Conservation (phyloP, 768 basidiomycete species). For the Hortiboletus flavorubellus region DNA sequence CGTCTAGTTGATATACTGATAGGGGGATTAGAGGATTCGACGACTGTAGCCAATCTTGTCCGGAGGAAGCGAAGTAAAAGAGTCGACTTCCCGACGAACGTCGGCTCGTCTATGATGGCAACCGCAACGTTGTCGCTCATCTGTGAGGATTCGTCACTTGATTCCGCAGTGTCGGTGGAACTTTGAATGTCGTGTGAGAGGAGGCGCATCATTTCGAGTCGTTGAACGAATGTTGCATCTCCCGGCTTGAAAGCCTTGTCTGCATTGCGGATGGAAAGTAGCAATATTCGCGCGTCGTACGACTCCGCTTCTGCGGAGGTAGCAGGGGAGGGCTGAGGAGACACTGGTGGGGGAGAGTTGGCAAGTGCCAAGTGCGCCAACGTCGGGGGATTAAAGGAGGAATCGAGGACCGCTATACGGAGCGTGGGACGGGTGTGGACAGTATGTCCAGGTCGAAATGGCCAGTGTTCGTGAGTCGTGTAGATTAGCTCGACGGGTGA, state of each 20-base stretch:
- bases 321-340: background rate
- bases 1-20: constrained; percentile 11
- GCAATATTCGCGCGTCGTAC: constrained; percentile 73
- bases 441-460: constrained; percentile 37
- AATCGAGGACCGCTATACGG: constrained; percentile 76
- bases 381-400: constrained; percentile 93
- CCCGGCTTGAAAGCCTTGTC: constrained; percentile 72
- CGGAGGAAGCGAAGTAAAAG: constrained; percentile 52
- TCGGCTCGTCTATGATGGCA: constrained; percentile 82
- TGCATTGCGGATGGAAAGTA: constrained; percentile 82
- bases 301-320: background rate
- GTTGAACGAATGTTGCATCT: constrained; percentile 74
- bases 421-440: constrained; percentile 25
- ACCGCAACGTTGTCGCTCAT: constrained; percentile 57
- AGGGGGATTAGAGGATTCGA: background rate
- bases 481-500: constrained; percentile 59
- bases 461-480: constrained; percentile 63
- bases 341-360: constrained; percentile 35
- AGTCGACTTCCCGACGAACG: constrained; percentile 79
- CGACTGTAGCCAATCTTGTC: constrained; percentile 16
- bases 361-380: constrained; percentile 79
- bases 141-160: background rate
- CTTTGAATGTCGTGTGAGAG: constrained; percentile 47
- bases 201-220: constrained; percentile 84
- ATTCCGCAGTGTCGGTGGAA: background rate